Base-by-base conservation (phyloP, 495 filamentous ascomycete species). In the Trichoderma reesei region DNA sequence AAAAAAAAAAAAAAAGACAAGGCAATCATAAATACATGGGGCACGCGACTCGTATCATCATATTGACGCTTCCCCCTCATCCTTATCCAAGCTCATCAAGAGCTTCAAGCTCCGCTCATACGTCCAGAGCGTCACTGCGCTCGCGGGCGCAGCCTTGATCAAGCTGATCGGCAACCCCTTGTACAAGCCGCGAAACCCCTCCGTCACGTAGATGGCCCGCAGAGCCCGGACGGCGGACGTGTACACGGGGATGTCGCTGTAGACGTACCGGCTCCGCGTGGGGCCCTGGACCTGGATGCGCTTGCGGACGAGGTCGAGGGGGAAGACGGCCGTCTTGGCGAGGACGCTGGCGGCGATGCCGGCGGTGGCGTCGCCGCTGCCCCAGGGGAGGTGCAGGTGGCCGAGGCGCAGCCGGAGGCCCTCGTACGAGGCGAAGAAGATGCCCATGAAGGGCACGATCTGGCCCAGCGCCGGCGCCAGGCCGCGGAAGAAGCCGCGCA, bases 51-150 rank as follows among this genome's bases (percentile, higher is more conserved):
- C 16, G n/a, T 8, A 9, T 20, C 14, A 63, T 46, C 20, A 63
- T 26, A 42, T 18, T 36, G 66, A 59, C 36, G 33, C 56, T 37
- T 68, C 34, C 42, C 63, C 65, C 39, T 66, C 48, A 62, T 33
- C 34, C 60, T 71, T 65, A 0, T 65, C 68, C 63, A 77, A 71
- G 46, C 80, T 75, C 41, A 80, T 80, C 48, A 91, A 74, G 6
- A 86, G 68, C 64, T 73, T 80, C 73, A 95, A 73, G 6, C 81
- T 82, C 67, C 84, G 75, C 76, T 97, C 94, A 75, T 97, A 98
- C 1, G 93, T 97, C 94, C 95, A 99, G 90, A 99, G 94, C 0
- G 94, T 99, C 20, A 96, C 85, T 2, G 94, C 95, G 74, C 91
- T 96, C 26, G 95, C 87, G 59, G 94, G 94, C 37, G 93, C 95